These are phyloP conservation scores for Ganoderma multipileum DNA, from an alignment of 1,284 basidiomycete genomes.

Conservation along the genomic window DNA sequence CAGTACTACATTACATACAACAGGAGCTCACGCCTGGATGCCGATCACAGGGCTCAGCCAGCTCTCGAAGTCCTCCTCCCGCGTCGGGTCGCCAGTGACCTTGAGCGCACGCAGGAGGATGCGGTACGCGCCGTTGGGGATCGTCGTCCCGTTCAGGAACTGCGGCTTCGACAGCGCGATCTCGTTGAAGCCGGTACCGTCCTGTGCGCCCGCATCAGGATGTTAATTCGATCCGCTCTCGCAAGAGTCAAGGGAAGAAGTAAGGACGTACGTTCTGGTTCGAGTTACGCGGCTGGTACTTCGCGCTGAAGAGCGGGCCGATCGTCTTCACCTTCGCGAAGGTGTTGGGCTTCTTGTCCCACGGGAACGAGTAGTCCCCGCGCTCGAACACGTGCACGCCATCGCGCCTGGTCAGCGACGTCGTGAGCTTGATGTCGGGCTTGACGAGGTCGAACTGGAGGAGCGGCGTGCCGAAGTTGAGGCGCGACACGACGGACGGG, in stretches of 20 bases:
- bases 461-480: slow-evolving; percentile 61
- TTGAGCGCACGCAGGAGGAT: slow-evolving; percentile 65
- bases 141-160: slow-evolving; percentile 64
- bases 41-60: slow-evolving; percentile 52
- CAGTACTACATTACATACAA: not conserved
- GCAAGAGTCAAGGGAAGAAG: slow-evolving; percentile 17
- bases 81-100: slow-evolving; percentile 60
- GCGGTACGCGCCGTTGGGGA: slow-evolving; percentile 67
- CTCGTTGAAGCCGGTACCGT: slow-evolving; percentile 48
- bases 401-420: slow-evolving; percentile 39
- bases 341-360: slow-evolving; percentile 22
- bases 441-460: slow-evolving; percentile 53
- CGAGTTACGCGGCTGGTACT: slow-evolving; percentile 47
- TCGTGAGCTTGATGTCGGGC: slow-evolving; percentile 37
- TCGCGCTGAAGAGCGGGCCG: slow-evolving; percentile 46
- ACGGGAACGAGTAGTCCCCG: slow-evolving; percentile 34
- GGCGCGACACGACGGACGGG: slow-evolving; percentile 52
- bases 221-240: not conserved
- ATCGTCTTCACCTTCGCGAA: slow-evolving; percentile 48
- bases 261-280: slow-evolving; percentile 42
- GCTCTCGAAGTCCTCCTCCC: slow-evolving; percentile 65
- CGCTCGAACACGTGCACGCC: slow-evolving; percentile 24
- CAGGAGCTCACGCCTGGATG: slow-evolving; percentile 28
- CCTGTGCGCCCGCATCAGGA: slow-evolving; percentile 21
- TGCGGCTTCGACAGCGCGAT: slow-evolving; percentile 45